Evolutionary conservation across 345 rosid species (phyloP), one percentile per base, ranked within the genome.

Genomic region (Pugionium dolabratum): DNA sequence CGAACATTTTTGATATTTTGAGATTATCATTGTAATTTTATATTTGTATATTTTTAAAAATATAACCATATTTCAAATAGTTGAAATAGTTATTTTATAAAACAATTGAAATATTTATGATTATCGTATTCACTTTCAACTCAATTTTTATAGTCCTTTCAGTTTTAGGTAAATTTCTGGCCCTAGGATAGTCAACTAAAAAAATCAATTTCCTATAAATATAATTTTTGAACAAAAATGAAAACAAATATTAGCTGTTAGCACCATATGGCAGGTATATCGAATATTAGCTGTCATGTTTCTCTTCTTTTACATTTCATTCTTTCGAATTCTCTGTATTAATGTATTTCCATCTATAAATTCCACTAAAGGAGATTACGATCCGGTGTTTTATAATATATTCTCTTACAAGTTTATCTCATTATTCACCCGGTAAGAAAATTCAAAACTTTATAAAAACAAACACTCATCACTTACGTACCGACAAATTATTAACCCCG

Each of bases 241-340:
- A 54, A 32, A 25, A 39, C 29, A 10, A 27, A 56, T 64, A 41
- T 49, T 71, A 71, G 75, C 70, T 71, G 75, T 46, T 63, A 46
- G 57, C 43, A 71, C 30, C 59, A 33, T 63, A 62, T 47, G 58
- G 44, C 5, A 34, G 18, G 3, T 47, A 39, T 63, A 57, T 55
- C 69, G 44, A 62, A 64, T 64, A 49, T 49, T 71, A 48, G 70
- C 70, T 72, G 75, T 56, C 11, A 64, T 64, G 59, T 64, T 56
- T 52, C 25, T 33, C 68, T 54, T 6, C 9, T 29, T 6, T 29
- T 34, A 44, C 54, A 70, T 54, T 62, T 54, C 10, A 25, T 11
- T 54, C 44, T 63, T 32, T 26, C 7, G 8, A 5, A 48, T 53
- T 70, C 2, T 32, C 33, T 41, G 31, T 49, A 32, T 5, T 9